Evolutionary conservation across 176 grass and related monocot species (phyloP), one percentile per base, ranked within the genome.

Genomic region (Avena insularis): DNA sequence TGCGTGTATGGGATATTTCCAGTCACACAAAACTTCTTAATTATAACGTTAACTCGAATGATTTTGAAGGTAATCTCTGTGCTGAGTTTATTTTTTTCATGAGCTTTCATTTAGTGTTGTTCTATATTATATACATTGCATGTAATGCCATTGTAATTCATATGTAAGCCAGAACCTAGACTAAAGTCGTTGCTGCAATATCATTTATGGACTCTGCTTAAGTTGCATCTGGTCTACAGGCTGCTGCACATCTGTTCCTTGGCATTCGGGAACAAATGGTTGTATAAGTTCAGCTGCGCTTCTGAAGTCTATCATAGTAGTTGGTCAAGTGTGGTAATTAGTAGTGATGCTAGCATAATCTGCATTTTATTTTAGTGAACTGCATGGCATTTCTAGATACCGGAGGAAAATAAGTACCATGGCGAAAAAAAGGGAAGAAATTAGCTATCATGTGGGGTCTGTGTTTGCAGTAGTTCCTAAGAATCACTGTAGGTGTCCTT

Each of bases 1-100:
- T 98, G 90, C 92, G 93, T 58, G 79, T 93, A 82, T 98, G 96
- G 96, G 94, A 98, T 87, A 89, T 94, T 91, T 80, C 72, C 84
- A 94, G 55, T 87, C 89, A 88, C 60, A 87, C 67, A 0, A 98
- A 85, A 80, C 78, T 98, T 89, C 66, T 94, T 68, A 86, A 78
- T 84, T 88, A 94, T 85, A 96, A 89, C 54, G 77, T 91, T 82
- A 21, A 46, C 67, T 91, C 36, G n/a, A 84, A 90, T 89, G 91
- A 87, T 73, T 80, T 84, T 80, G 90, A 91, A 91, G 92, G 93
- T 90, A 92, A 90, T 80, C 80, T 78, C 53, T 81, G 36, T 86
- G n/a, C 47, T 20, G 47, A 59, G 11, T 87, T 91, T 87, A 83
- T 87, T 68, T 40, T 9, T 38, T 78, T 48, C 46, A 46, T 71